Conservation (phyloP, 176 grass and related monocot genomes). For the Avena insularis region DNA sequence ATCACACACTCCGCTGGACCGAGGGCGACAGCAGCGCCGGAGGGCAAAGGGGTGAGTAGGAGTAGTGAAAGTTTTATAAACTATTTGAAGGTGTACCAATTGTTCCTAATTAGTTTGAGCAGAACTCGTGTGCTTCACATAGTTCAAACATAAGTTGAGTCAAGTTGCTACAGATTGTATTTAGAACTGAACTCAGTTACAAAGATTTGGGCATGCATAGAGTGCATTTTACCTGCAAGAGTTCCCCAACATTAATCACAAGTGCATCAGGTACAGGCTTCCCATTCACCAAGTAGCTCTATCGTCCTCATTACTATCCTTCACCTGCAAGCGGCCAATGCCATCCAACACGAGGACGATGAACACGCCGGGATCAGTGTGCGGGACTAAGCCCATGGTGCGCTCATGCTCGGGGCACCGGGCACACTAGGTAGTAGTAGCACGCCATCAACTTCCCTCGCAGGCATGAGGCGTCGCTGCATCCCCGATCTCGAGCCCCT, state of each 20-base stretch:
- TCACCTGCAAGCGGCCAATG: constrained; percentile 74
- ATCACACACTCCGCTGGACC: no score
- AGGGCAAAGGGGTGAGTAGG: no score
- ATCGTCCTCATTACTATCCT: constrained; percentile 45
- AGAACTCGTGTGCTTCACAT: not conserved
- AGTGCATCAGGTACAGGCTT: constrained; percentile 64
- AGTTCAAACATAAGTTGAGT: not conserved
- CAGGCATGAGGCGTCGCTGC: no score
- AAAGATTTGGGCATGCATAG: not conserved
- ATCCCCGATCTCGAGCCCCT: no score
- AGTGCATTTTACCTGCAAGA: constrained; percentile 61
- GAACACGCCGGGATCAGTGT: constrained; percentile 75
- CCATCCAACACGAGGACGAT: constrained; percentile 65
- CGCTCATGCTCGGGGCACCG: no score
- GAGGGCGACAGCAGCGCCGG: no score
- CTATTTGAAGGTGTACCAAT: no score
- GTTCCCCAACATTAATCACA: constrained; percentile 81
- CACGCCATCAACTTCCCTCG: no score
- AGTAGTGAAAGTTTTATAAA: no score
- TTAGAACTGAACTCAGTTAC: not conserved
- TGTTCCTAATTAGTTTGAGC: not conserved
- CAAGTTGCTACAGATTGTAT: not conserved
- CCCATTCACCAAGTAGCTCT: constrained; percentile 61
- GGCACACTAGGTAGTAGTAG: no score
- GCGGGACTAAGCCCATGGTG: constrained; percentile 39